These are phyloP conservation scores for Aspergillus fumigatus DNA, from an alignment of 2,329 filamentous ascomycete species.

Conservation along the genomic window DNA sequence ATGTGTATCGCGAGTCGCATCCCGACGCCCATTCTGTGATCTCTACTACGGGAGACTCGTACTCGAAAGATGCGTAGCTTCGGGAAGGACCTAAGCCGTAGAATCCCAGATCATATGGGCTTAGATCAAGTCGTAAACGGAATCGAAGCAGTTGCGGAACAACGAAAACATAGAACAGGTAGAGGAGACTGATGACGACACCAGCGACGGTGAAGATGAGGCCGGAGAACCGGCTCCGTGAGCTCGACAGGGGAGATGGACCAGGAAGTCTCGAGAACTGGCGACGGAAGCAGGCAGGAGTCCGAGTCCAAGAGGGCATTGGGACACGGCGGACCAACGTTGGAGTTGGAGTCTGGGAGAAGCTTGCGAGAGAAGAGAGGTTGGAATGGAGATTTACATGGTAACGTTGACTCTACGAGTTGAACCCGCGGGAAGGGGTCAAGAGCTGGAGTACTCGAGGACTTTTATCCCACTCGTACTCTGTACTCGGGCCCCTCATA, in stretches of 20 bases:
- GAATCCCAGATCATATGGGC: conserved; percentile 27
- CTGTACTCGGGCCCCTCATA: neutral
- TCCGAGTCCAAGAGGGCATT: conserved; percentile 15
- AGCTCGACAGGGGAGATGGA: neutral
- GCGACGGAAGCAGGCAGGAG: conserved; percentile 4
- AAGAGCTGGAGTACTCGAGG: neutral
- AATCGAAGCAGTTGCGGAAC: conserved; percentile 16
- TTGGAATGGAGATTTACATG: neutral
- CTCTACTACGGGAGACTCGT: conserved; percentile 24
- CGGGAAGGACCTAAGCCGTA: conserved; percentile 28
- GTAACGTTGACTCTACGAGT: neutral
- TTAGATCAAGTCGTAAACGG: conserved; percentile 13
- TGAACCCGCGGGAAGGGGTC: neutral
- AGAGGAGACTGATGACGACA: conserved; percentile 11
- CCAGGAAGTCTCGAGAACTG: neutral
- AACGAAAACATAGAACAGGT: conserved; percentile 16
- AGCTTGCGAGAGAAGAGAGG: neutral
- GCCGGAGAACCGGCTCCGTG: conserved; percentile 5
- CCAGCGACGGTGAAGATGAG: conserved; percentile 3
- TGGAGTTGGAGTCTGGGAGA: neutral
- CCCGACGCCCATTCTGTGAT: conserved; percentile 19
- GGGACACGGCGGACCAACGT: conserved; percentile 8
- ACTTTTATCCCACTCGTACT: neutral
- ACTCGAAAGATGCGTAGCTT: conserved; percentile 25
- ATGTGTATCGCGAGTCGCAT: conserved; percentile 28